Conservation (phyloP, 2,329 filamentous ascomycete species). For the Plenodomus biglobosus region DNA sequence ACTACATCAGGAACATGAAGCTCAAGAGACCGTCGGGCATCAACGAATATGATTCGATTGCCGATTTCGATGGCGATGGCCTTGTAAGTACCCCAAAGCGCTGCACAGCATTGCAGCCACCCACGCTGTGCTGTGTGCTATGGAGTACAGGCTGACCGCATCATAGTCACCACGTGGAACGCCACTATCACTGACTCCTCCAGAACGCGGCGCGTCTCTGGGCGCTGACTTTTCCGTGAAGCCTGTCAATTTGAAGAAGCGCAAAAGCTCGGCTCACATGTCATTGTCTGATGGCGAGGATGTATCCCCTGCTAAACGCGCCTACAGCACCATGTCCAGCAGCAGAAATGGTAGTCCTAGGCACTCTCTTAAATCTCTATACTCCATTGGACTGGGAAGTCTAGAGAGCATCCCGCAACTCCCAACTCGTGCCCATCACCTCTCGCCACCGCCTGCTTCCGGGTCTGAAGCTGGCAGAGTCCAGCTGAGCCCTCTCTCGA, state of each 20-base stretch:
- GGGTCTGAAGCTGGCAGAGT: slow-evolving; percentile 24
- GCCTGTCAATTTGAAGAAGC: slow-evolving; percentile 31
- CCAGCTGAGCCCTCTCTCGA: slow-evolving; percentile 33
- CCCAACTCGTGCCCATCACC: slow-evolving; percentile 21
- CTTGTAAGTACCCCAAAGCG: slow-evolving; percentile 15
- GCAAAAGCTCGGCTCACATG: slow-evolving; percentile 37
- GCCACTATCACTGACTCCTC: slow-evolving; percentile 30
- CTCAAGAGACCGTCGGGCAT: slow-evolving; percentile 36
- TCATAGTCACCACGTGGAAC: slow-evolving; percentile 36
- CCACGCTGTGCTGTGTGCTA: neutral
- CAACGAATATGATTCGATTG: slow-evolving; percentile 35
- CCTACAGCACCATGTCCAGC: slow-evolving; percentile 32
- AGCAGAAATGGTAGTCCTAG: slow-evolving; percentile 32
- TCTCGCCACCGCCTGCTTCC: slow-evolving; percentile 19
- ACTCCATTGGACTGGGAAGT: slow-evolving; percentile 21
- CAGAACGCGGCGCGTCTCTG: slow-evolving; percentile 20
- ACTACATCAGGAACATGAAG: slow-evolving; percentile 44
- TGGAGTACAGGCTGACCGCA: slow-evolving; percentile 14
- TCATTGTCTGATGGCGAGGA: slow-evolving; percentile 33
- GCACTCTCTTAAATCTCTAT: slow-evolving; percentile 31
- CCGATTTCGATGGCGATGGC: slow-evolving; percentile 34
- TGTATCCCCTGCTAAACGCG: slow-evolving; percentile 30
- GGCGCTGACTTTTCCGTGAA: slow-evolving; percentile 27
- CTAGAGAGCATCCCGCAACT: slow-evolving; percentile 33
- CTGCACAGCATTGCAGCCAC: neutral